Evolutionary conservation across 345 rosid species (phyloP), one percentile per base, ranked within the genome.

Genomic region (Syzygium oleosum): DNA sequence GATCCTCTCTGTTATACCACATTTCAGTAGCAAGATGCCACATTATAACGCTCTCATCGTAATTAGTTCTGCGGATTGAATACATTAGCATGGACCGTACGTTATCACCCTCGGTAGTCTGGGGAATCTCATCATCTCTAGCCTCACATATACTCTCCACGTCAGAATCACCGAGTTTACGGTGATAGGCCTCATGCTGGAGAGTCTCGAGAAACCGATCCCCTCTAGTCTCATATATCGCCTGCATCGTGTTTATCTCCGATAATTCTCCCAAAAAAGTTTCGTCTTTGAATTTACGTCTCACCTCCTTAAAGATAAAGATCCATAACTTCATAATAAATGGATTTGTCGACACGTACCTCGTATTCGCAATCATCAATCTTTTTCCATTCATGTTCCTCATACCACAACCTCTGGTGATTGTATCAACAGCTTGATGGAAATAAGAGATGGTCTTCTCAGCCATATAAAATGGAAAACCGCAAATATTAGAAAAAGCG

Each of bases 221-320:
- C 12, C 68, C 68, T 59, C 68, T 59, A 27, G 68, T 3, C 68
- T 59, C 68, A 13, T 27, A 12, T 59, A 27, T 27, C 15, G 12
- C 29, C 65, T 12, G 27, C 16, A 29, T 11, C 58, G 2, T 34
- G 2, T 34, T 3, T 34, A 34, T 34, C 38, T 34, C 38, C 38
- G 38, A 22, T 2, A 3, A 34, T 2, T 34, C 38, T 34, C 7
- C 25, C 58, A 1, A 2, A 54, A 0, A 0, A 54, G 0, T 0
- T 21, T 23, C 0, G 25, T 54, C 21, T 25, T 7, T 21, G 25
- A 0, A 59, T 59, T 27, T 59, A 25, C 4, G 7, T 27, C 31
- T 59, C 31, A 59, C 8, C 31, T 59, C 65, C 31, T 27, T 0
- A 59, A 59, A 27, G 7, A 59, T 59, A 59, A 59, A 59, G 12